Percentiles rank a stretch among this genome's conserved stretches.
Conservation (phyloP, 805 yeast genomes). For the Sugiyamaella marilandica region DNA sequence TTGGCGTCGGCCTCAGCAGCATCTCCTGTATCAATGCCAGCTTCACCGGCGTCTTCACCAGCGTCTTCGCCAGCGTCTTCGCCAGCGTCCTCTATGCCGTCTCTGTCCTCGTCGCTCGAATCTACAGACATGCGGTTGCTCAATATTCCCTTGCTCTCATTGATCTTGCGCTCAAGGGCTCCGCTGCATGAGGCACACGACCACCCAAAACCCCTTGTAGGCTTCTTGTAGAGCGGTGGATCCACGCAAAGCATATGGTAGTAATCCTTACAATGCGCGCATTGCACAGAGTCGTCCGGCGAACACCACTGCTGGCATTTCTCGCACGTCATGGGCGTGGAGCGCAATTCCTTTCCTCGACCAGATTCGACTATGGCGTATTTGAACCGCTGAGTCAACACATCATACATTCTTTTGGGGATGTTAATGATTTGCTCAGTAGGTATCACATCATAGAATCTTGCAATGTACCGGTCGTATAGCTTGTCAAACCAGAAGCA, state of each 20-base stretch:
- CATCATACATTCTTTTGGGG: constrained; percentile 54
- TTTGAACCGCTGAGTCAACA: constrained; percentile 62
- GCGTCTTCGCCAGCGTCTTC: neutral
- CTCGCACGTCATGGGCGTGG: constrained; percentile 64
- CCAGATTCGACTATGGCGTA: constrained; percentile 73
- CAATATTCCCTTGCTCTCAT: constrained; percentile 22
- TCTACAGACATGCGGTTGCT: constrained; percentile 1
- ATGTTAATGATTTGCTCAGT: constrained; percentile 54
- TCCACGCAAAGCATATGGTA: constrained; percentile 82
- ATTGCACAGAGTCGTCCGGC: constrained; percentile 63
- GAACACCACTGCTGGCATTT: constrained; percentile 85
- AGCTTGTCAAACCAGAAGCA: constrained; percentile 80
- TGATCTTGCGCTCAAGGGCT: constrained; percentile 22
- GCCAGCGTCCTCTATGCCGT: neutral
- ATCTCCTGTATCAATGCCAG: neutral
- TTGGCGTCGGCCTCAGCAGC: neutral
- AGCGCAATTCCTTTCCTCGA: constrained; percentile 55
- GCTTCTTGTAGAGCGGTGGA: constrained; percentile 76
- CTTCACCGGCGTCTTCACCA: neutral
- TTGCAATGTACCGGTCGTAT: constrained; percentile 80
- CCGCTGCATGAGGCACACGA: constrained; percentile 70
- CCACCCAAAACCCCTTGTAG: constrained; percentile 88
- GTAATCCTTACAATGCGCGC: constrained; percentile 67
- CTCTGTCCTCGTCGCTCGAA: constrained; percentile 5
- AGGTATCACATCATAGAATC: constrained; percentile 72